Base-by-base conservation (phyloP, 78 protist species). In the Guillardia theta region DNA sequence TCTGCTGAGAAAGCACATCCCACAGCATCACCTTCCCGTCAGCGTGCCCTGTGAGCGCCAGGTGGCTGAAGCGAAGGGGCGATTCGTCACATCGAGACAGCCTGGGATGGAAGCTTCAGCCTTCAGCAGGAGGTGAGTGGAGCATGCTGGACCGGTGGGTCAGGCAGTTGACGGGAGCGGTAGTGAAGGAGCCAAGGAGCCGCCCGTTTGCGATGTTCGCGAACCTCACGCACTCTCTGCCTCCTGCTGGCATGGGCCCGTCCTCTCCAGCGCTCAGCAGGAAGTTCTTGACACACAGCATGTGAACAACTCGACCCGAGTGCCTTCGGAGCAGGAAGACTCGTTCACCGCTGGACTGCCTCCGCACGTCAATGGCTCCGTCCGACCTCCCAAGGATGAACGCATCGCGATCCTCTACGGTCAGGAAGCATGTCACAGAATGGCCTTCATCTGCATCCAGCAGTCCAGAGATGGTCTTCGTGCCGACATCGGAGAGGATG, bases 21-120 rank as follows among this genome's bases (percentile, higher is more conserved):
- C 87, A 76, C 87, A 76, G 36, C 87, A 76, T 76, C 43, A 27
- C 87, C 87, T 37, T 76, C 8, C 87, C 87, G 44, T 76, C 87
- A 37, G 0, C 47, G 87, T 76, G 87, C 87, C 87, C 87, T 15
- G 87, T 37, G 39, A 76, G 39, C 47, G 37, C 87, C 47, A 76
- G 44, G 87, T 12, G 1, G 43, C 43, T 6, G 39, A 24, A 27
- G 70, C 70, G 39, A 58, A 30, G 39, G 6, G n/a, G n/a, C n/a
- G n/a, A n/a, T n/a, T n/a, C n/a, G n/a, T n/a, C n/a, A n/a, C n/a
- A n/a, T n/a, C n/a, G n/a, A n/a, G n/a, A n/a, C n/a, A n/a, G n/a
- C n/a, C n/a, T n/a, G n/a, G n/a, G n/a, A n/a, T n/a, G n/a, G n/a
- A n/a, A n/a, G n/a, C n/a, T n/a, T n/a, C n/a, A n/a, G n/a, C n/a